phyloP scores from a whole-genome alignment of 2,329 filamentous ascomycete genomes.

The Scedosporium minutisporum region DNA sequence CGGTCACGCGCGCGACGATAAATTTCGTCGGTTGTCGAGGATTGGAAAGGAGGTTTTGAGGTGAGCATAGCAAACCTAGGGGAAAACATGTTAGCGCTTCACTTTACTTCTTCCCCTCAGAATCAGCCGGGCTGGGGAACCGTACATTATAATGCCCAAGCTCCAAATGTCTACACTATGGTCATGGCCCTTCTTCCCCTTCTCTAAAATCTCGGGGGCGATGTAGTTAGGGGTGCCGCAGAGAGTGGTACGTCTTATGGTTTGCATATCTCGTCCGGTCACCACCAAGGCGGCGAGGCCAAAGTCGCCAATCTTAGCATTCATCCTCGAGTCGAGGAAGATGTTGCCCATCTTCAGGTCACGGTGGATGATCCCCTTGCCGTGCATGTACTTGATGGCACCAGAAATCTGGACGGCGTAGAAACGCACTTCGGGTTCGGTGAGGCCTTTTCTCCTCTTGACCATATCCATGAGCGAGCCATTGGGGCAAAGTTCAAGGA shows the following conservation, averaged over 20 bases:
- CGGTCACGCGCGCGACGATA: slow-evolving; percentile 61
- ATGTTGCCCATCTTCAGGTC: slow-evolving; percentile 98
- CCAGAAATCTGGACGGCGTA: slow-evolving; percentile 93
- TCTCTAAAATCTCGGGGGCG: slow-evolving; percentile 90
- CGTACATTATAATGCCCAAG: slow-evolving; percentile 88
- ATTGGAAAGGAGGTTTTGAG: slow-evolving; percentile 93
- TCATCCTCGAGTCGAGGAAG: slow-evolving; percentile 90
- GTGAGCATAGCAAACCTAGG: slow-evolving; percentile 90
- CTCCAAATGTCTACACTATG: slow-evolving; percentile 99
- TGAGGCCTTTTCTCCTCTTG: slow-evolving; percentile 80
- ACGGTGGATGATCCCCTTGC: slow-evolving; percentile 88
- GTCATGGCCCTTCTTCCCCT: slow-evolving; percentile 87
- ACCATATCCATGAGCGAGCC: slow-evolving; percentile 98
- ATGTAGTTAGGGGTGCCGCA: slow-evolving; percentile 99
- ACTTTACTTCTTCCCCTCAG: slow-evolving; percentile 9
- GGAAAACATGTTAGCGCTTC: background rate
- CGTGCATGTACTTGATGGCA: slow-evolving; percentile 96
- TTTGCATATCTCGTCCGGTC: slow-evolving; percentile 82
- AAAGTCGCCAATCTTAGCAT: slow-evolving; percentile 96
- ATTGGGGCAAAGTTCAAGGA: slow-evolving; percentile 89
- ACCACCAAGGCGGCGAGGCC: slow-evolving; percentile 86
- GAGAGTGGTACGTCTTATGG: slow-evolving; percentile 76
- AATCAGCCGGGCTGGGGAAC: background rate
- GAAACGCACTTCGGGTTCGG: slow-evolving; percentile 85
- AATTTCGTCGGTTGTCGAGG: slow-evolving; percentile 77